phyloP scores from a whole-genome alignment of 345 rosid genomes.

The Lumnitzera racemosa region DNA sequence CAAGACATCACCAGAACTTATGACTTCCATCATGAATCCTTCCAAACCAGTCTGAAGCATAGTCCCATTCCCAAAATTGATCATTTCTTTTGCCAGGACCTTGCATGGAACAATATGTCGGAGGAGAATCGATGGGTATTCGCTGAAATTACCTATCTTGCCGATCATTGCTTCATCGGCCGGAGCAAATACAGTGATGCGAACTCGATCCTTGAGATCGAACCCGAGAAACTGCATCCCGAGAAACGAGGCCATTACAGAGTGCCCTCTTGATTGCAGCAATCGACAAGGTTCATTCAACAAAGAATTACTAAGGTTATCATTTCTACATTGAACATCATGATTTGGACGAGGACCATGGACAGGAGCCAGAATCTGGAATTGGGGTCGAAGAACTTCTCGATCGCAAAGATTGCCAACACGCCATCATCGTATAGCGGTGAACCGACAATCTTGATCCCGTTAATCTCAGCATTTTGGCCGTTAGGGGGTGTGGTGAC shows the following conservation, averaged over 20 bases:
- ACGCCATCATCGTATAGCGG: slow-evolving; percentile 31
- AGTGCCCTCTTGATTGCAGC: slow-evolving; percentile 26
- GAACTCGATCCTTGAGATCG: slow-evolving; percentile 4
- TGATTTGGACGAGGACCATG: not conserved
- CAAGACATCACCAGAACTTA: slow-evolving; percentile 12
- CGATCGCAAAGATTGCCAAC: slow-evolving; percentile 25
- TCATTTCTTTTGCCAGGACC: slow-evolving; percentile 26
- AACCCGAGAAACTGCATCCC: slow-evolving; percentile 27
- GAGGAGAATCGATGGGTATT: slow-evolving; percentile 20
- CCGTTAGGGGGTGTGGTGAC: slow-evolving; percentile 18
- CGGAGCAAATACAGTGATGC: slow-evolving; percentile 31
- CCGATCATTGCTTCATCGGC: slow-evolving; percentile 17
- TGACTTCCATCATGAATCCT: slow-evolving; percentile 22
- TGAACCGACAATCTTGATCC: slow-evolving; percentile 13
- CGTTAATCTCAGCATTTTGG: slow-evolving; percentile 14
- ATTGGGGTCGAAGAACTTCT: slow-evolving; percentile 25
- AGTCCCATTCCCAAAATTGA: slow-evolving; percentile 11
- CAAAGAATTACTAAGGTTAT: not conserved
- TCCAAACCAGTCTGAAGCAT: slow-evolving; percentile 17
- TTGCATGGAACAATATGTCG: slow-evolving; percentile 30
- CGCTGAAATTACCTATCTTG: slow-evolving; percentile 9
- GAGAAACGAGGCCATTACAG: slow-evolving; percentile 38
- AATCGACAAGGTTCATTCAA: slow-evolving; percentile 14
- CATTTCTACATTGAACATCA: too few species aligned
- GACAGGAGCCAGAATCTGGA: not conserved